These are phyloP conservation scores for Dichotomopilus funicola DNA, from an alignment of 2,329 filamentous ascomycete species.

Conservation along the genomic window DNA sequence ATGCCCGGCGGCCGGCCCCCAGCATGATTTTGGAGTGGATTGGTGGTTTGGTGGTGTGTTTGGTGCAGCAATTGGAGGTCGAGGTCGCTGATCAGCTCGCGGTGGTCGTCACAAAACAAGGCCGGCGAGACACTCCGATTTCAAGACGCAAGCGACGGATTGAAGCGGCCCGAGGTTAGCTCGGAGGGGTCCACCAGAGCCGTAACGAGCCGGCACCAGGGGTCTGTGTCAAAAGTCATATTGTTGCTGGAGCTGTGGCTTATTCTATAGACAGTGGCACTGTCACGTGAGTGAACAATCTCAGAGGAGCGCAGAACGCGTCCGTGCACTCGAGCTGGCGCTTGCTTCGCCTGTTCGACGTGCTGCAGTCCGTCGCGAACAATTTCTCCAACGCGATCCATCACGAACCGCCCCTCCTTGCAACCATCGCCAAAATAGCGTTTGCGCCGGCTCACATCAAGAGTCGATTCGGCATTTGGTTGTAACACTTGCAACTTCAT, in stretches of 20 bases:
- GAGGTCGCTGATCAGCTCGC: not conserved
- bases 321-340: not conserved
- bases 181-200: not conserved
- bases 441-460: conserved; percentile 16
- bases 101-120: not conserved
- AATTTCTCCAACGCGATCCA: conserved; percentile 29
- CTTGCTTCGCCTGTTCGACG: not conserved
- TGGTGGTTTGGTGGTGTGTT: conserved; percentile 11
- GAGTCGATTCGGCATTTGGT: conserved; percentile 4
- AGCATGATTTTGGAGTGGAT: conserved; percentile 18
- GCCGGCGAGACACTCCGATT: not conserved
- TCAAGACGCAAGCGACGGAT: conserved; percentile 18
- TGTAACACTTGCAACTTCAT: not conserved
- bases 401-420: conserved; percentile 18
- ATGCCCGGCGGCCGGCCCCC: conserved; percentile 26
- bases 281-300: not conserved
- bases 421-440: conserved; percentile 16
- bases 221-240: not conserved
- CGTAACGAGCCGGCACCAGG: conserved; percentile 2
- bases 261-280: no score
- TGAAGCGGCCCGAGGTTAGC: conserved; percentile 29
- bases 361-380: conserved; percentile 29
- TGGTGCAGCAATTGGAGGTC: not conserved
- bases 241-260: not conserved
- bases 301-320: conserved; percentile 3